These are phyloP conservation scores for Leishmania tarentolae DNA, from an alignment of 208 protist genomes.

Conservation along the genomic window DNA sequence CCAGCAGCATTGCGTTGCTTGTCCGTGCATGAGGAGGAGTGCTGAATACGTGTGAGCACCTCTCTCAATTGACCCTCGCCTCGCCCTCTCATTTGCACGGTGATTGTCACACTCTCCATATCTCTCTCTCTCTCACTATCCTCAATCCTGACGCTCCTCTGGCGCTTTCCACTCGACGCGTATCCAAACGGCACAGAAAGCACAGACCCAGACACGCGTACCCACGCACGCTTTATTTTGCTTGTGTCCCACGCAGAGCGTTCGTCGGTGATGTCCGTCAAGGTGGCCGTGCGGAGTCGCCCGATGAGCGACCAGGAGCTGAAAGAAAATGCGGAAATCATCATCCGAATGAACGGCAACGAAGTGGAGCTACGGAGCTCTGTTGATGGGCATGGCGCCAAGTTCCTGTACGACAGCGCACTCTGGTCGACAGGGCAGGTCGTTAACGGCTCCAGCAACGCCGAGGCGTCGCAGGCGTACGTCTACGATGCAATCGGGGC, in stretches of 20 bases:
- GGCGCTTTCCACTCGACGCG: background rate
- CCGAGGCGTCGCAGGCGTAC: conserved; percentile 55
- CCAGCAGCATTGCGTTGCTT: background rate
- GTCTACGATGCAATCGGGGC: conserved; percentile 68
- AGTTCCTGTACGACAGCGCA: conserved; percentile 74
- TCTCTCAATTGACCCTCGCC: background rate
- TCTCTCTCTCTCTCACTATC: background rate
- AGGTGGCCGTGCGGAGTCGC: conserved; percentile 75
- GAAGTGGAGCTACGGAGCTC: conserved; percentile 50
- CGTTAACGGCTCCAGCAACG: conserved; percentile 39
- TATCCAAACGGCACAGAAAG: background rate
- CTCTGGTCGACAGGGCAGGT: conserved; percentile 59
- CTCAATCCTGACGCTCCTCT: background rate
- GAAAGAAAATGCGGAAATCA: conserved; percentile 38
- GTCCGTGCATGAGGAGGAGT: background rate
- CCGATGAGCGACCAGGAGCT: conserved; percentile 67
- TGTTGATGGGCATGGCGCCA: conserved; percentile 37
- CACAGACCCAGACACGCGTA: too few species aligned
- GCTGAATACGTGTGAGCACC: background rate
- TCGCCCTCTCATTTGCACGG: background rate
- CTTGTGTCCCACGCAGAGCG: background rate
- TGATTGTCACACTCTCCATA: background rate
- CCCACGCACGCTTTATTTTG: background rate
- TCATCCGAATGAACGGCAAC: conserved; percentile 75
- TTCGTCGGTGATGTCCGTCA: conserved; percentile 59